Evolutionary conservation across 192 early-diverging fungal genomes (phyloP).

Genomic region (Coemansia sp.): DNA sequence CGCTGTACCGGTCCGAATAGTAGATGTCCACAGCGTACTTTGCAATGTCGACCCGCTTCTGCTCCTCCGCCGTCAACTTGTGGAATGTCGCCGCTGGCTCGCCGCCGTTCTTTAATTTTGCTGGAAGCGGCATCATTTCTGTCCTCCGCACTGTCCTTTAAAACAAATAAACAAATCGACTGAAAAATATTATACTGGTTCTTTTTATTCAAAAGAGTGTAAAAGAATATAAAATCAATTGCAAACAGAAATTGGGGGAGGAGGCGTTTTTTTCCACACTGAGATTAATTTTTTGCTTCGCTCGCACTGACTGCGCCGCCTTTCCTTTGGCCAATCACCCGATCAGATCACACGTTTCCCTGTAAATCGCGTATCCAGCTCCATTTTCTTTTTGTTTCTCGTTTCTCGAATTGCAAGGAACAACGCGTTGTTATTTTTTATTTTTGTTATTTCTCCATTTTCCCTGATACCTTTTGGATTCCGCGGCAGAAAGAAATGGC

Average conservation of each 20-base stretch:
- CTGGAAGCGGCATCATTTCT: conserved; percentile 29
- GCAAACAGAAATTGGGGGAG: not conserved
- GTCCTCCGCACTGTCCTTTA: not conserved
- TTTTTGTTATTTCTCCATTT: not conserved
- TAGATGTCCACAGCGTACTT: conserved; percentile 39
- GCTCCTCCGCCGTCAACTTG: conserved; percentile 19
- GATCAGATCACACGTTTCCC: not conserved
- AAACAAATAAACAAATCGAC: not conserved
- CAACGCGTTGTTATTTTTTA: too few species aligned
- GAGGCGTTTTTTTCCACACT: not conserved
- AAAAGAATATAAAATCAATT: not conserved
- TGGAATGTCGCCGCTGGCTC: conserved; percentile 8
- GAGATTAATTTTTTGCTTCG: not conserved
- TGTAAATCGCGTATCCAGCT: not conserved
- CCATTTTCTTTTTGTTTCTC: not conserved
- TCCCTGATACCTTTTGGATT: not conserved
- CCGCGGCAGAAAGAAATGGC: not conserved
- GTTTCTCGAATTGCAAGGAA: too few species aligned
- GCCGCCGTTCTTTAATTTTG: conserved; percentile 20
- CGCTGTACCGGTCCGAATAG: conserved; percentile 54
- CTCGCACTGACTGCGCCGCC: not conserved
- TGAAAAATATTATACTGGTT: not conserved
- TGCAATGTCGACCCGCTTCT: conserved; percentile 22
- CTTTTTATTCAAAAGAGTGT: not conserved
- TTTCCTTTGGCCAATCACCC: not conserved